Evolutionary conservation across 257 asterid genomes (phyloP).

Genomic region (Solanum tacnaense): DNA sequence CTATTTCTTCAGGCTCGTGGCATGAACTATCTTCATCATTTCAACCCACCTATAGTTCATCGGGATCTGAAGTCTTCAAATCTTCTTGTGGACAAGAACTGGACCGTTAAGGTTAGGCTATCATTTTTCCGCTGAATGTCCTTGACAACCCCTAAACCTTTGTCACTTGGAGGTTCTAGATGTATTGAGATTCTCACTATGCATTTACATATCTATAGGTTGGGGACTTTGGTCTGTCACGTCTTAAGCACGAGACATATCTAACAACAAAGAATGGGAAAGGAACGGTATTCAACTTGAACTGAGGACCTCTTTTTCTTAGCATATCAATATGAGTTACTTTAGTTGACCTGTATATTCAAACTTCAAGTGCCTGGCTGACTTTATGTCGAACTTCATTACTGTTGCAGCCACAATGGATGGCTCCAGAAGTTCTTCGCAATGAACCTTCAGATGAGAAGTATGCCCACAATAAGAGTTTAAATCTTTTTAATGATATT

Average conservation of each 20-base stretch:
- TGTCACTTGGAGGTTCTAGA: not conserved
- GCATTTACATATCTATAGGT: conserved; percentile 38
- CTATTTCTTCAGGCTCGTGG: conserved; percentile 67
- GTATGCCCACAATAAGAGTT: conserved; percentile 30
- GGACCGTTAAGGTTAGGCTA: conserved; percentile 84
- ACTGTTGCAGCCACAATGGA: conserved; percentile 90
- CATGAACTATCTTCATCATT: conserved; percentile 89
- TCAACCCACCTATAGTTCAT: conserved; percentile 81
- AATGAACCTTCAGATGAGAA: conserved; percentile 85
- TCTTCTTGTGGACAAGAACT: conserved; percentile 95
- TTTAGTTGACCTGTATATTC: conserved; percentile 1
- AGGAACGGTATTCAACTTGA: conserved; percentile 69
- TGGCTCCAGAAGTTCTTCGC: conserved; percentile 99
- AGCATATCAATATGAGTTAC: not conserved
- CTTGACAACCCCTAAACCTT: not conserved
- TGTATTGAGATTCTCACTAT: not conserved
- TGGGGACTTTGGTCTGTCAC: conserved; percentile 96
- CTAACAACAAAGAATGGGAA: conserved; percentile 77
- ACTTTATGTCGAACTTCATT: not conserved
- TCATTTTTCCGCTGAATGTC: not conserved
- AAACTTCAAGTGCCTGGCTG: not conserved
- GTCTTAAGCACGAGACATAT: conserved; percentile 78
- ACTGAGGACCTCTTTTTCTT: conserved; percentile 2
- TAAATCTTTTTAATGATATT: not conserved
- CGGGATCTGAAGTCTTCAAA: conserved; percentile 96